Conservation (phyloP, 1,284 basidiomycete species). For the Leccinum discolor region DNA sequence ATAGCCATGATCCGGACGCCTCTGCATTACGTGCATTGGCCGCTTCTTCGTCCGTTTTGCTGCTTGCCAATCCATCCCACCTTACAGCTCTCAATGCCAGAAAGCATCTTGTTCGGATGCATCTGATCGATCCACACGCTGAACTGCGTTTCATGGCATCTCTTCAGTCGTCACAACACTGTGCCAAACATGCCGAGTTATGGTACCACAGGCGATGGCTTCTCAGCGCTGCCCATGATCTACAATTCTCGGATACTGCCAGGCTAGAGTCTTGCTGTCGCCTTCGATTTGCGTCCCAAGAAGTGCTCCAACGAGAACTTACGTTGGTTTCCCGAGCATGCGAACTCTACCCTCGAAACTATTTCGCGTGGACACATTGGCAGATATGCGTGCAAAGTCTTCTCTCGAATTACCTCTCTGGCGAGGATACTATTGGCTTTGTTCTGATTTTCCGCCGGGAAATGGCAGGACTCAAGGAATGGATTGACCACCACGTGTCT, state of each 20-base stretch:
- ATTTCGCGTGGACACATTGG: constrained; percentile 67
- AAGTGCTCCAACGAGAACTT: constrained; percentile 45
- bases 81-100: constrained; percentile 62
- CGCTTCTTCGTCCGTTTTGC: constrained; percentile 45
- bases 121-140: constrained; percentile 33
- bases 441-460: constrained; percentile 40
- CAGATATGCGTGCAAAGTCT: constrained; percentile 40
- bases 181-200: constrained; percentile 61
- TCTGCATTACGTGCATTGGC: constrained; percentile 16
- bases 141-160: constrained; percentile 52
- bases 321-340: constrained; percentile 46
- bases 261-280: background rate
- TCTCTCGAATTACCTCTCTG: constrained; percentile 10
- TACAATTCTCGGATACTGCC: background rate
- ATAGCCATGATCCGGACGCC: constrained; percentile 1
- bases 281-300: constrained; percentile 24
- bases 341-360: constrained; percentile 65
- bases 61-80: constrained; percentile 69
- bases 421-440: constrained; percentile 21
- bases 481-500: constrained; percentile 62
- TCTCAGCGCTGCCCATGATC: constrained; percentile 33
- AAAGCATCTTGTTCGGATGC: constrained; percentile 47
- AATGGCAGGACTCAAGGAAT: constrained; percentile 36
- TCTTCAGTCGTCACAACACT: constrained; percentile 51
- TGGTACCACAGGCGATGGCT: constrained; percentile 74